These are phyloP conservation scores for Herpotrichia juniperi DNA, from an alignment of 2,329 filamentous ascomycete species.

Conservation along the genomic window DNA sequence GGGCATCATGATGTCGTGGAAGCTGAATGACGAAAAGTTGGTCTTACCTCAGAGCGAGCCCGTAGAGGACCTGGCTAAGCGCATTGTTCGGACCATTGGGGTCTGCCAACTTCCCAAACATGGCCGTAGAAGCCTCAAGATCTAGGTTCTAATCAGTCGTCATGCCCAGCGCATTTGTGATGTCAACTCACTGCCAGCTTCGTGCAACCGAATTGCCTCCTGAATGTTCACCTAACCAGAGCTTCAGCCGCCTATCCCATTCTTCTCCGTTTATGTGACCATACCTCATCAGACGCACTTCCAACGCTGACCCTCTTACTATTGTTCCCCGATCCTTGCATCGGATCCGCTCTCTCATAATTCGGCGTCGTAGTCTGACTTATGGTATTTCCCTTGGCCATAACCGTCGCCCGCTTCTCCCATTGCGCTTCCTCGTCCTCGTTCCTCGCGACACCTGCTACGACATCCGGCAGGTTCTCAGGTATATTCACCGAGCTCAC, in stretches of 20 bases:
- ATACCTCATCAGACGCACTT: slow-evolving; percentile 48
- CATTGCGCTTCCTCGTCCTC: slow-evolving; percentile 68
- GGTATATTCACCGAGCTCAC: slow-evolving; percentile 77
- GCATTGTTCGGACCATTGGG: slow-evolving; percentile 87
- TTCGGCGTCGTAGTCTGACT: slow-evolving; percentile 42
- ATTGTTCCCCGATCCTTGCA: slow-evolving; percentile 18
- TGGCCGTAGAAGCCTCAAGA: slow-evolving; percentile 76
- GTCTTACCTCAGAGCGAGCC: slow-evolving; percentile 80
- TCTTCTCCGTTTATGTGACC: slow-evolving; percentile 13
- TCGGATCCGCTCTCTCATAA: slow-evolving; percentile 25
- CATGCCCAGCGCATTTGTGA: not conserved
- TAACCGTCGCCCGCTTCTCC: slow-evolving; percentile 91
- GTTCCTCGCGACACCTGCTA: slow-evolving; percentile 48
- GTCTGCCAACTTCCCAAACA: slow-evolving; percentile 86
- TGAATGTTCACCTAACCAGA: slow-evolving; percentile 70
- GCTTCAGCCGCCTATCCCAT: slow-evolving; percentile 20
- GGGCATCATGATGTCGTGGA: slow-evolving; percentile 8
- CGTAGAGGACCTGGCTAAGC: slow-evolving; percentile 93
- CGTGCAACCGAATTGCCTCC: slow-evolving; percentile 92
- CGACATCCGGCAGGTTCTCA: slow-evolving; percentile 77
- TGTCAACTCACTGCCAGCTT: slow-evolving; percentile 65
- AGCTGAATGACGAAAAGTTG: slow-evolving; percentile 2
- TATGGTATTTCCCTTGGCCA: slow-evolving; percentile 67
- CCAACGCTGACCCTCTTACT: slow-evolving; percentile 45
- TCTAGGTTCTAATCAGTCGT: slow-evolving; percentile 51